phyloP scores from a whole-genome alignment of 371 early-diverging fungal genomes.

The Syncephalastrum racemosum region DNA sequence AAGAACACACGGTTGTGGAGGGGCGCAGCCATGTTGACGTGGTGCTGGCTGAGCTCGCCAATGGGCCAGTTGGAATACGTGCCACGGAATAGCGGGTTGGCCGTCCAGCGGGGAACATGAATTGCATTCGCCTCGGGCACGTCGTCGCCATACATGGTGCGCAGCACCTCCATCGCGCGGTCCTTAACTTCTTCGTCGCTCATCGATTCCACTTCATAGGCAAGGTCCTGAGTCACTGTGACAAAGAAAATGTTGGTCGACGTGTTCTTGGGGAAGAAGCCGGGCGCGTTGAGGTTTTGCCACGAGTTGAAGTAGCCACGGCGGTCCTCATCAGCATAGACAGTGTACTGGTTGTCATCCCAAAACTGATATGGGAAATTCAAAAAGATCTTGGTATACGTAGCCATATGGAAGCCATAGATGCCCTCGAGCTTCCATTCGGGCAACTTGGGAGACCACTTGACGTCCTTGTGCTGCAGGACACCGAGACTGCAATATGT shows the following conservation, averaged over 20 bases:
- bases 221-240: conserved; percentile 33
- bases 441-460: conserved; percentile 40
- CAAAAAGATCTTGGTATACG: conserved; percentile 50
- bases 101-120: conserved; percentile 44
- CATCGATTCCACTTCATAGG: conserved; percentile 40
- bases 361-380: conserved; percentile 47
- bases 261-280: conserved; percentile 23
- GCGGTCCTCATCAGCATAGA: conserved; percentile 40
- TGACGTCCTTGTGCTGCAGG: conserved; percentile 37
- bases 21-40: conserved; percentile 45
- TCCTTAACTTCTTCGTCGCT: conserved; percentile 22
- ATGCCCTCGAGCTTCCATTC: conserved; percentile 48
- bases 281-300: conserved; percentile 49
- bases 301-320: conserved; percentile 44
- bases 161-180: conserved; percentile 30
- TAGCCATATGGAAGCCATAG: conserved; percentile 50
- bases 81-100: conserved; percentile 46
- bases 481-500: conserved; percentile 33
- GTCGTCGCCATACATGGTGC: conserved; percentile 34
- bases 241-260: conserved; percentile 39
- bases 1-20: conserved; percentile 42
- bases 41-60: conserved; percentile 45
- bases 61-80: conserved; percentile 55
- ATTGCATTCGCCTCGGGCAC: conserved; percentile 33
- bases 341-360: conserved; percentile 42